These are phyloP conservation scores for Curvularia spicifera DNA, from an alignment of 2,329 filamentous ascomycete genomes.

Conservation along the genomic window DNA sequence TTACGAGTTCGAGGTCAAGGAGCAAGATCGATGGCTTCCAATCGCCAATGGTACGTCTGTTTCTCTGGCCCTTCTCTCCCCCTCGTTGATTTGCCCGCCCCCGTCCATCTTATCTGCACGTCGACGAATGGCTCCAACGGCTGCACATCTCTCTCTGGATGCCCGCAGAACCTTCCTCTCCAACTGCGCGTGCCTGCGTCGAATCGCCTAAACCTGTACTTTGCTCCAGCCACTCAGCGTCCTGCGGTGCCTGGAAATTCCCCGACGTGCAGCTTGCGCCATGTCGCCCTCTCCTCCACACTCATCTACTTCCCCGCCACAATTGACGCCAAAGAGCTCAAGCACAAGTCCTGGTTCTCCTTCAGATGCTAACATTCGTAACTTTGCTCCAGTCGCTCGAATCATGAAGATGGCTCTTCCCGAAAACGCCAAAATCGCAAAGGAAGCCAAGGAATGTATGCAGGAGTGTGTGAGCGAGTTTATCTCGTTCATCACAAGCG, in stretches of 20 bases:
- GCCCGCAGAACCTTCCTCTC: constrained; percentile 51
- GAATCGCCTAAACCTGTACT: constrained; percentile 47
- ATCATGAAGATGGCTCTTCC: constrained; percentile 99
- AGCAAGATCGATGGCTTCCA: constrained; percentile 98
- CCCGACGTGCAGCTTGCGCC: constrained; percentile 50
- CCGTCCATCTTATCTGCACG: constrained; percentile 42
- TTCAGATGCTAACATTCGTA: constrained; percentile 90
- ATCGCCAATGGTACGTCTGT: constrained; percentile 98
- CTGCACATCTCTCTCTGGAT: constrained; percentile 53
- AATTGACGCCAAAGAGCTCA: constrained; percentile 33
- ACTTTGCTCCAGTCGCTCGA: constrained; percentile 93
- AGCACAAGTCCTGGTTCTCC: constrained; percentile 40
- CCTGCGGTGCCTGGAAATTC: constrained; percentile 42
- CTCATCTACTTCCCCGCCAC: constrained; percentile 46
- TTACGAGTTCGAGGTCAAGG: constrained; percentile 98
- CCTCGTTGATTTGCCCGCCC: constrained; percentile 49
- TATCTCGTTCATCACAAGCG: constrained; percentile 99
- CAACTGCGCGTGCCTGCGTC: constrained; percentile 56
- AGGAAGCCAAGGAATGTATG: constrained; percentile 99
- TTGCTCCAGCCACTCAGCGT: constrained; percentile 30
- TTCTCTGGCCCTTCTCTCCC: constrained; percentile 36
- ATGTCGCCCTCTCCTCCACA: constrained; percentile 55
- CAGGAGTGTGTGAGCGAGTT: constrained; percentile 99
- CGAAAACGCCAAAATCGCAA: constrained; percentile 98
- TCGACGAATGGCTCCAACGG: constrained; percentile 53